A percentile compares a stretch with the other conserved stretches of the same genome.
Evolutionary conservation across 192 early-diverging fungal species (phyloP).

Genomic region (Backusella westeae): DNA sequence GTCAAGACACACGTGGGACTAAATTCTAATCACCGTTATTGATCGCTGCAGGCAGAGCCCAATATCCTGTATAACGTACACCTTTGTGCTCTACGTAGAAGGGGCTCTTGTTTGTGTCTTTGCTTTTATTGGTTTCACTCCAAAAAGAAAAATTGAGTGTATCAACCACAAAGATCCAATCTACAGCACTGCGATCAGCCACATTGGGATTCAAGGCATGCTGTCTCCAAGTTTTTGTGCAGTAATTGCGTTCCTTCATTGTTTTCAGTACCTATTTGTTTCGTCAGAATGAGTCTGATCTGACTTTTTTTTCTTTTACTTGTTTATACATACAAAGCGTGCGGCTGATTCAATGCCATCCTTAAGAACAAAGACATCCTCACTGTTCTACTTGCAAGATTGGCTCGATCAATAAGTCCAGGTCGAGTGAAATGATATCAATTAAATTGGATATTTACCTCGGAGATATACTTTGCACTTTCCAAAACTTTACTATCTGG

Average conservation of each 20-base stretch:
- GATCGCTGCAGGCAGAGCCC: slow-evolving; percentile 78
- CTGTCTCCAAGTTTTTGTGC: slow-evolving; percentile 59
- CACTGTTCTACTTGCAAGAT: slow-evolving; percentile 45
- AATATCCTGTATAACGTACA: slow-evolving; percentile 70
- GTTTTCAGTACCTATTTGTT: slow-evolving; percentile 49
- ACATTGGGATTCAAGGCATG: slow-evolving; percentile 63
- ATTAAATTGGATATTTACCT: slow-evolving; percentile 26
- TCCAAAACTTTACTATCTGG: slow-evolving; percentile 35
- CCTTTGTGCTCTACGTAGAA: slow-evolving; percentile 62
- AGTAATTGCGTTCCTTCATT: slow-evolving; percentile 61
- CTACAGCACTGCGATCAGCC: slow-evolving; percentile 52
- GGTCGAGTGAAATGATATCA: not conserved
- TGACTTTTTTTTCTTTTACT: not conserved
- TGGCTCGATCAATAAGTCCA: not conserved
- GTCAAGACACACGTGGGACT: not conserved
- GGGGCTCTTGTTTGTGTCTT: slow-evolving; percentile 38
- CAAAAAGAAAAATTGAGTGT: slow-evolving; percentile 88
- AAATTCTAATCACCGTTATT: slow-evolving; percentile 50
- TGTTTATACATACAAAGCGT: slow-evolving; percentile 28
- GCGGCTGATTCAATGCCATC: slow-evolving; percentile 52
- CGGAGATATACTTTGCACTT: slow-evolving; percentile 52
- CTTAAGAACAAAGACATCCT: slow-evolving; percentile 59
- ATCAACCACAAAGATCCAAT: slow-evolving; percentile 84
- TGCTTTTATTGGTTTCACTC: slow-evolving; percentile 54
- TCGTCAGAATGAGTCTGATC: not conserved